Conservation (phyloP, 176 grass and related monocot genomes). For the Thinopyrum elongatum region DNA sequence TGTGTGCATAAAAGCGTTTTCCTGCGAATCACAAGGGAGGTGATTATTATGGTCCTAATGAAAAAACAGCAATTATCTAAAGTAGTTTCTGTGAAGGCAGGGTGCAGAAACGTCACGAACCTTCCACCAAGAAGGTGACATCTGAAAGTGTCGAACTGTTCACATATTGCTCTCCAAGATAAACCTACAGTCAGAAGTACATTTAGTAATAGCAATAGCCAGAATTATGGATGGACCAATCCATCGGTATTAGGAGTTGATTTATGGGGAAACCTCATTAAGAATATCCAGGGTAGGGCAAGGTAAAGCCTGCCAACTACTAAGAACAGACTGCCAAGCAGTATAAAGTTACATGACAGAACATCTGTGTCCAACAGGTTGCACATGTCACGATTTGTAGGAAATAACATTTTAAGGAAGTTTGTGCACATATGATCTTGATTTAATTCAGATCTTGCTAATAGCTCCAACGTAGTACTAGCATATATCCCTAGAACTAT, state of each 20-base stretch:
- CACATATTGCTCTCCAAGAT: constrained; percentile 95
- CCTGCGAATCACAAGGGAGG: constrained; percentile 42
- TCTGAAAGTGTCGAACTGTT: constrained; percentile 95
- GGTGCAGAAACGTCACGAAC: constrained; percentile 41
- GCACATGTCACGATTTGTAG: background rate
- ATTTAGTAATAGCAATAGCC: constrained; percentile 2
- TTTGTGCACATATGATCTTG: background rate
- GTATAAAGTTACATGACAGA: background rate
- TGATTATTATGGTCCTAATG: background rate
- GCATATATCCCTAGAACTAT: background rate
- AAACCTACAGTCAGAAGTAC: constrained; percentile 58
- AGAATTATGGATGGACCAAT: constrained; percentile 16
- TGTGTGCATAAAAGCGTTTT: constrained; percentile 93
- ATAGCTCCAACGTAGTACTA: background rate
- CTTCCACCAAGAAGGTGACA: constrained; percentile 98
- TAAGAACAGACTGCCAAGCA: constrained; percentile 8
- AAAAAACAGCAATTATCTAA: constrained; percentile 17
- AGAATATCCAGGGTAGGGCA: background rate
- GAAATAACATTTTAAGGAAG: background rate
- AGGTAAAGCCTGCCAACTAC: background rate
- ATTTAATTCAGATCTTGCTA: constrained; percentile 8
- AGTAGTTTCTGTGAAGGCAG: background rate
- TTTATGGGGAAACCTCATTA: background rate
- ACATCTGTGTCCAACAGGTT: constrained; percentile 22
- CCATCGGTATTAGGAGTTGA: background rate